Evolutionary conservation across 2,329 filamentous ascomycete species (phyloP).

Genomic region (Septoria linicola): DNA sequence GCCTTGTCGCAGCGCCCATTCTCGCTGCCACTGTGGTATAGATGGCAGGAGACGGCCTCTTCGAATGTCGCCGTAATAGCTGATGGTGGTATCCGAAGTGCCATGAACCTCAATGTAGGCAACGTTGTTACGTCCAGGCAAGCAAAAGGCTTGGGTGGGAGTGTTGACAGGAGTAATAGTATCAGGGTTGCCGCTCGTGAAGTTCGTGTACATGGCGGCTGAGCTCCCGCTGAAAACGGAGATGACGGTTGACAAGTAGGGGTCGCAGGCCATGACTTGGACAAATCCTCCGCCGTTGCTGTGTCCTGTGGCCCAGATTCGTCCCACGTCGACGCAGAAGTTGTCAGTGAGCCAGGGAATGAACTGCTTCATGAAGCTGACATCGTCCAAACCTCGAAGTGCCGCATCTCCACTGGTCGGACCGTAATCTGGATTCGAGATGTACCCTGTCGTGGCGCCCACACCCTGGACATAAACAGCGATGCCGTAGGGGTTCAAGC

Average conservation of each 20-base stretch:
- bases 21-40: slow-evolving; percentile 35
- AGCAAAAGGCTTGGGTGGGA: slow-evolving; percentile 24
- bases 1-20: slow-evolving; percentile 39
- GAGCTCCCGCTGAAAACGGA: slow-evolving; percentile 51
- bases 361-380: slow-evolving; percentile 46
- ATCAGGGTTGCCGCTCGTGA: slow-evolving; percentile 25
- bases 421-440: slow-evolving; percentile 23
- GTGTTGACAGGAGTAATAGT: slow-evolving; percentile 31
- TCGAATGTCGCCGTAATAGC: slow-evolving; percentile 38
- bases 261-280: slow-evolving; percentile 49
- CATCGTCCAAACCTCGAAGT: slow-evolving; percentile 37
- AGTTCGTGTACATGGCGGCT: slow-evolving; percentile 46
- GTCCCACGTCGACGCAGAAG: slow-evolving; percentile 48
- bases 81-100: slow-evolving; percentile 41
- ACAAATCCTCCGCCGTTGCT: slow-evolving; percentile 56
- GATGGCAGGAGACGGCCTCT: slow-evolving; percentile 19
- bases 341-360: slow-evolving; percentile 40
- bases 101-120: slow-evolving; percentile 48
- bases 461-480: slow-evolving; percentile 45
- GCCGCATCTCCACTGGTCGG: background rate
- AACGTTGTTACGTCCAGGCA: slow-evolving; percentile 29
- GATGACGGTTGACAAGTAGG: slow-evolving; percentile 42
- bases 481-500: slow-evolving; percentile 45
- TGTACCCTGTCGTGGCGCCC: slow-evolving; percentile 12
- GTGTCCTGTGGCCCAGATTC: slow-evolving; percentile 50